Evolutionary conservation across 2,329 filamentous ascomycete species (phyloP), one percentile per base, ranked within the genome.

Genomic region (Aspergillus sergii): DNA sequence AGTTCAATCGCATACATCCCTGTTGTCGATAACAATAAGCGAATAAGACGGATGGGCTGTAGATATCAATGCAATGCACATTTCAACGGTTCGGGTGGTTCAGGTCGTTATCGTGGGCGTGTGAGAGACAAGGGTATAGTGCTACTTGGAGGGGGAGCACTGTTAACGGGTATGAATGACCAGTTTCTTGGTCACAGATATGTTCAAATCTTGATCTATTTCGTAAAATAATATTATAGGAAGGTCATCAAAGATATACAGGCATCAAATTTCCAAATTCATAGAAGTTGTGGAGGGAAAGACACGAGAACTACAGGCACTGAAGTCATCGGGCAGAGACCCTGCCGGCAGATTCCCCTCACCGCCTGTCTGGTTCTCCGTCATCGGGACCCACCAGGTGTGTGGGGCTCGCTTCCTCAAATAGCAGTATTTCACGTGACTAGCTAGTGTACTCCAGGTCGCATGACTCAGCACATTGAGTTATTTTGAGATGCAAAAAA

Each of bases 61-160:
- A 30, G 91, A 92, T 63, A 92, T 81, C 53, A 94, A 82, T 56
- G 88, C 89, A 79, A 94, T 93, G 75, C 91, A 94, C 91, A 94
- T 57, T 19, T 26, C 53, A 39, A 30, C 19, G 32, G 46, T 16
- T 19, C 19, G 30, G 39, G 39, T 9, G 30, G 39, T 28, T 57
- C 39, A n/a, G 16, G 43, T 46, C 43, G n/a, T 23, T 46, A 46
- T 19, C 19, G 39, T 41, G 16, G 12, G 39, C 3, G 14, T 16
- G 39, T n/a, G 19, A n/a, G 39, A n/a, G 39, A n/a, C 39, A n/a
- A 41, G 19, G 19, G 16, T 41, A 9, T n/a, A 19, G 8, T 41
- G 19, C 7, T 9, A 19, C 39, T 41, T 41, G 6, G 36, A 41
- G 39, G 43, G 41, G 43, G 12, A 8, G 43, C 19, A 57, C 21